Evolutionary conservation across 2,329 filamentous ascomycete genomes (phyloP), one percentile per base, ranked within the genome.

Genomic region (Neopestalotiopsis sp.): DNA sequence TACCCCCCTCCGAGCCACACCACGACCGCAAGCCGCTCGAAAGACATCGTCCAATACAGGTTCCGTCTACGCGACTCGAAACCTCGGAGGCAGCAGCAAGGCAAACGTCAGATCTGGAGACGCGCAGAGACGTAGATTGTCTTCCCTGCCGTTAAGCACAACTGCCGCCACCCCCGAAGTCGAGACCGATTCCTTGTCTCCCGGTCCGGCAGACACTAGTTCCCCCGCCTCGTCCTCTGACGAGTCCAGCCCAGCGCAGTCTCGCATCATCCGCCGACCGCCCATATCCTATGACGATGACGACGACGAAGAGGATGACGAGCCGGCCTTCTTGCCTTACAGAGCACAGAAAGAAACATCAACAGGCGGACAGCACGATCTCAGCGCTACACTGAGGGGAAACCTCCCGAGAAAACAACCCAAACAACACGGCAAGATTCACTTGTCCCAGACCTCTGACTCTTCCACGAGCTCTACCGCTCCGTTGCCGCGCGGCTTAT

Each of bases 221-320:
- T 78, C 76, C 3, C 76, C 76, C 0, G 72, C 67, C n/a, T 73
- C 74, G 1, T 77, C 78, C 0, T 79, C 79, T 0, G 79, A 79
- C 0, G 78, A 78, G 0, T 88, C 86, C 0, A 84, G 83, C 70
- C 86, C 86, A 0, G 87, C 85, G 3, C 85, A 89, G 74, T 90
- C 87, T 14, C 84, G 88, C 68, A 89, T 90, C 71, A 89, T 90
- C 74, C 86, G 87, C 28, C 85, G 88, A 2, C 88, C 88, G 3
- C 88, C 88, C 12, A 83, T 86, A 24, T 88, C 85, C 68, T 81
- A 84, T 63, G 69, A 69, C 71, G 76, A 74, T 20, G 81, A 84
- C n/a, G 85, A 81, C 24, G 87, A 88, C n/a, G 89, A 88, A 6
- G 86, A 84, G 12, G 85, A 86, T 1, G 87, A 89, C 67, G 87